phyloP scores from a whole-genome alignment of 1,284 basidiomycete genomes.

The Hortiboletus rubellus region DNA sequence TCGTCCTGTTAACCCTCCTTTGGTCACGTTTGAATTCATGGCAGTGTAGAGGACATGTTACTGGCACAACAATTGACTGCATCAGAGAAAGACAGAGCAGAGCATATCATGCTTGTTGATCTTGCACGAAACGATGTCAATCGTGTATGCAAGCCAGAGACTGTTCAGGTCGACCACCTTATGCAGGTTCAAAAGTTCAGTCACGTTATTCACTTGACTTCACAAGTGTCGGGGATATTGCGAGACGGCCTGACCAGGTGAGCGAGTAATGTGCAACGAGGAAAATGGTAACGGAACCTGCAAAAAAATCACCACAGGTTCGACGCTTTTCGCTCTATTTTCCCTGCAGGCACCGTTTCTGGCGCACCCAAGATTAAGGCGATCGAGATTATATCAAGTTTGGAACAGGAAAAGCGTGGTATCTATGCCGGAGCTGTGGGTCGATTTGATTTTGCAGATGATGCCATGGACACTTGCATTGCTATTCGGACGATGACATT shows the following conservation, averaged over 20 bases:
- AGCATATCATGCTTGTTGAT: constrained; percentile 99
- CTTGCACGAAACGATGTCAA: constrained; percentile 99
- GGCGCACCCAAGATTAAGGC: constrained; percentile 99
- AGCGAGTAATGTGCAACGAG: background rate
- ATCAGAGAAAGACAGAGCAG: constrained; percentile 94
- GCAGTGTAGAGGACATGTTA: constrained; percentile 75
- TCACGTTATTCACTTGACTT: constrained; percentile 98
- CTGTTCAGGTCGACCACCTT: constrained; percentile 94
- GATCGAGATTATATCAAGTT: constrained; percentile 86
- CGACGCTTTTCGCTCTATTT: constrained; percentile 98
- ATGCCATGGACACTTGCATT: constrained; percentile 98
- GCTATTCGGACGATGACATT: constrained; percentile 99
- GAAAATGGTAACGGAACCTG: background rate
- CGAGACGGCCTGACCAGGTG: constrained; percentile 84
- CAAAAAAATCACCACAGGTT: constrained; percentile 56
- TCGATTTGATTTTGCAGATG: constrained; percentile 92
- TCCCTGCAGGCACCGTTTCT: constrained; percentile 99
- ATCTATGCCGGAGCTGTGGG: constrained; percentile 98
- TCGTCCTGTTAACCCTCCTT: constrained; percentile 26
- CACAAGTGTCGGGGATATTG: constrained; percentile 88
- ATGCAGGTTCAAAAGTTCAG: constrained; percentile 96
- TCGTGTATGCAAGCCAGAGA: constrained; percentile 92
- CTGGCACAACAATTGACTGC: constrained; percentile 74
- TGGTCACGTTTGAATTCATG: constrained; percentile 7
- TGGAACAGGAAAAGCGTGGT: constrained; percentile 90